Evolutionary conservation across 208 protist genomes (phyloP).

Genomic region (Leishmania lainsoni): DNA sequence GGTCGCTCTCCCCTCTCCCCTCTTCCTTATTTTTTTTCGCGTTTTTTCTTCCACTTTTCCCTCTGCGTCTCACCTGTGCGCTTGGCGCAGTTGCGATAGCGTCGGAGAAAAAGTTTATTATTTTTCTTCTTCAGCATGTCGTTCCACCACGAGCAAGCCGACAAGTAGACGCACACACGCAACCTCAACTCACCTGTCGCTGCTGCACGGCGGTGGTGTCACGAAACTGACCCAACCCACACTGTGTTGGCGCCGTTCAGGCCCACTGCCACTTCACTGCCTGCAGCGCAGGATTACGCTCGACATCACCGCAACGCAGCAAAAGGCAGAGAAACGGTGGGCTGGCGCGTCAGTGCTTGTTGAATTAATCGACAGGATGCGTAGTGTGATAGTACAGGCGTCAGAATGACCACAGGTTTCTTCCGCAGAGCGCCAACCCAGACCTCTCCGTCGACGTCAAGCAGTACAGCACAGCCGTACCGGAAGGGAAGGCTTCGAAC

Average conservation of each 20-base stretch:
- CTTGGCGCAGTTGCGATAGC: neutral
- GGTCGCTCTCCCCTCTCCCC: neutral
- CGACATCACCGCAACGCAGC: no score
- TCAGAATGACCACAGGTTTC: neutral
- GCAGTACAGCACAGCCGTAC: neutral
- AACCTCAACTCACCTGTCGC: neutral
- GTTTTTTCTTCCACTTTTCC: neutral
- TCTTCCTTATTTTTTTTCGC: slow-evolving; percentile 1
- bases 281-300: no score
- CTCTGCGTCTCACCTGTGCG: neutral
- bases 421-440: neutral
- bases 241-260: no score
- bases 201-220: neutral
- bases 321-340: no score
- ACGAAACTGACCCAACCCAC: no score
- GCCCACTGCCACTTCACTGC: no score
- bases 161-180: neutral
- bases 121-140: neutral
- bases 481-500: neutral
- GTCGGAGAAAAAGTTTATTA: neutral
- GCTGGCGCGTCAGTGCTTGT: no score
- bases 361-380: no score
- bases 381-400: no score
- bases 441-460: neutral
- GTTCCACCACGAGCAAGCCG: neutral